phyloP scores from a whole-genome alignment of 768 basidiomycete species.

The Pleurotus citrinopileatus region DNA sequence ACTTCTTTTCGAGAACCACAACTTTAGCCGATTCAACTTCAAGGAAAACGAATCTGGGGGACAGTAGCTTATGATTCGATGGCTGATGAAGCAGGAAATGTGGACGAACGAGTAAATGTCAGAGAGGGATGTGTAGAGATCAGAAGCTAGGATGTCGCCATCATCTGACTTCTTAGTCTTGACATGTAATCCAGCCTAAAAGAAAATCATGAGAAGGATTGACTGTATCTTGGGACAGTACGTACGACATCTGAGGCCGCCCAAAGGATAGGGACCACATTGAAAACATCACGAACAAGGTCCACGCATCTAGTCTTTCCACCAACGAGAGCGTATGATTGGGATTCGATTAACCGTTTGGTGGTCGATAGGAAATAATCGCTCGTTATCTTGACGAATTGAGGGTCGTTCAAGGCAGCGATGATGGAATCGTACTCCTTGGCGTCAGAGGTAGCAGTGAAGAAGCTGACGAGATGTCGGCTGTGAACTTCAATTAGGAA shows the following conservation, averaged over 20 bases:
- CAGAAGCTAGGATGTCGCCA: slow-evolving; percentile 61
- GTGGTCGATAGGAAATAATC: slow-evolving; percentile 68
- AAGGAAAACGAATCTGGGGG: slow-evolving; percentile 78
- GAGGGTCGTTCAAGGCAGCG: slow-evolving; percentile 45
- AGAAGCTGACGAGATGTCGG: slow-evolving; percentile 48
- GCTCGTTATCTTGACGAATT: slow-evolving; percentile 46
- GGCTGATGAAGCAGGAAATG: neutral
- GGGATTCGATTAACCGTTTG: slow-evolving; percentile 46
- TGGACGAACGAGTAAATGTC: slow-evolving; percentile 63
- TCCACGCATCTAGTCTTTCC: slow-evolving; percentile 54
- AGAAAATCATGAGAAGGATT: neutral
- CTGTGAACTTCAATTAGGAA: neutral
- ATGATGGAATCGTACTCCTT: slow-evolving; percentile 49
- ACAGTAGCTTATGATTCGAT: neutral
- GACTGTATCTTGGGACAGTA: slow-evolving; percentile 8
- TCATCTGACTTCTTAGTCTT: slow-evolving; percentile 49
- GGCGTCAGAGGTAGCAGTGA: slow-evolving; percentile 43
- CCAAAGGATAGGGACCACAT: slow-evolving; percentile 66
- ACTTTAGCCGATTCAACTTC: slow-evolving; percentile 59
- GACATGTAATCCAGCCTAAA: slow-evolving; percentile 68
- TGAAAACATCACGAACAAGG: slow-evolving; percentile 67
- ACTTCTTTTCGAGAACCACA: slow-evolving; percentile 51
- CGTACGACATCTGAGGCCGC: slow-evolving; percentile 65
- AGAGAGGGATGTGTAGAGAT: slow-evolving; percentile 61
- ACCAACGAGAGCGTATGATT: slow-evolving; percentile 58